These are phyloP conservation scores for Penicillium glabrum DNA, from an alignment of 2,329 filamentous ascomycete species.

Conservation along the genomic window DNA sequence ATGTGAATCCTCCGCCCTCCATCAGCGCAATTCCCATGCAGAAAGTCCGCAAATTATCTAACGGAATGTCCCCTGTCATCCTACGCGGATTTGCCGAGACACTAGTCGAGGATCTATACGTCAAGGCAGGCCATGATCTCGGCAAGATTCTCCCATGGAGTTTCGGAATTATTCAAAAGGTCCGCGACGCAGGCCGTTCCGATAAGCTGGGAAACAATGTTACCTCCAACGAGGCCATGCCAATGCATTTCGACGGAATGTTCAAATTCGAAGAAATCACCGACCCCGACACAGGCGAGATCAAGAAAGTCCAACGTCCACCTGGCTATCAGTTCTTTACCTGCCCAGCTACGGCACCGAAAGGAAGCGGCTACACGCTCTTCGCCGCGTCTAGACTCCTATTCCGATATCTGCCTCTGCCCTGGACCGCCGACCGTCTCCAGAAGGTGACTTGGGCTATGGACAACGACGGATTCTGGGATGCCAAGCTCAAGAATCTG, in stretches of 20 bases:
- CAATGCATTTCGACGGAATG: conserved; percentile 58
- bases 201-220: conserved; percentile 53
- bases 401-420: conserved; percentile 47
- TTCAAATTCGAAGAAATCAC: conserved; percentile 53
- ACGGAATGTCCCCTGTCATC: conserved; percentile 55
- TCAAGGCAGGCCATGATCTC: conserved; percentile 49
- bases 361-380: conserved; percentile 54
- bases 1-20: conserved; percentile 22
- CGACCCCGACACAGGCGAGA: conserved; percentile 39
- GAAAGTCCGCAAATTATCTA: conserved; percentile 42
- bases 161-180: conserved; percentile 53
- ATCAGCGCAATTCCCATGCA: conserved; percentile 23
- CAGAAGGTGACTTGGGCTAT: conserved; percentile 46
- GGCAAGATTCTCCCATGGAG: conserved; percentile 54
- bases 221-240: conserved; percentile 56
- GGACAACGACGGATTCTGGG: conserved; percentile 49
- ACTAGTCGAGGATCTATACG: conserved; percentile 46
- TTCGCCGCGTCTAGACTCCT: conserved; percentile 55
- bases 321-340: conserved; percentile 58
- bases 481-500: conserved; percentile 44
- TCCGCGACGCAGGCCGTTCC: conserved; percentile 50
- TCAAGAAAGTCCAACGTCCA: conserved; percentile 44
- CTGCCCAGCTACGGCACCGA: conserved; percentile 43
- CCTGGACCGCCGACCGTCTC: conserved; percentile 25
- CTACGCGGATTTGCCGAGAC: conserved; percentile 54